These are phyloP conservation scores for Fraxinus angustifolia DNA, from an alignment of 305 asterid species.

Conservation along the genomic window DNA sequence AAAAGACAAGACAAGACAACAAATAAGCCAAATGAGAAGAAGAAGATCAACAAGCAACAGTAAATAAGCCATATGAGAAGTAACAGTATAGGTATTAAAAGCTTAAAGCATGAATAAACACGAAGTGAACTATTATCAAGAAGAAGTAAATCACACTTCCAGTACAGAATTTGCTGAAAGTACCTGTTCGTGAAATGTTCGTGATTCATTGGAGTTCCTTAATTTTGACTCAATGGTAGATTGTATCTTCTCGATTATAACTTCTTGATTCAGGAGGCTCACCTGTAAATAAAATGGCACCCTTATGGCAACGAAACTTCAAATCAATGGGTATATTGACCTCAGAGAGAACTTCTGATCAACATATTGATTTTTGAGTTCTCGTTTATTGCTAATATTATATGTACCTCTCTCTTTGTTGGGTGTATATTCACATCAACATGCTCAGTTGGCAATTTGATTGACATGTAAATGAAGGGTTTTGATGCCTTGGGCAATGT, in stretches of 20 bases:
- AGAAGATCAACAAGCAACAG: not conserved
- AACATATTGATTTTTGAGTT: not conserved
- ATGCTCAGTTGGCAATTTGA: slow-evolving; percentile 83
- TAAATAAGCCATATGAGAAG: not conserved
- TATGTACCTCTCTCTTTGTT: slow-evolving; percentile 89
- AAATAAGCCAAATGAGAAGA: not conserved
- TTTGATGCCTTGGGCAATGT: slow-evolving; percentile 96
- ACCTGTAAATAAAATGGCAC: slow-evolving; percentile 47
- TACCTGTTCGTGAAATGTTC: slow-evolving; percentile 92
- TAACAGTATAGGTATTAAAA: not conserved
- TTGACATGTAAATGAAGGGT: slow-evolving; percentile 87
- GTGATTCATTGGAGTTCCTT: slow-evolving; percentile 80
- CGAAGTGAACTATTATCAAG: slow-evolving; percentile 2
- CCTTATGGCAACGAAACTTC: not conserved
- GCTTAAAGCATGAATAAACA: not conserved
- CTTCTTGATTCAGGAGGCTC: slow-evolving; percentile 91
- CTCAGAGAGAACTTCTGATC: too few relatives aligned
- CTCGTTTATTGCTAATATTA: slow-evolving; percentile 17
- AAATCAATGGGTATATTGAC: too few relatives aligned
- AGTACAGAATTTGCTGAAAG: slow-evolving; percentile 4
- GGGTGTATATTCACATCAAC: slow-evolving; percentile 96
- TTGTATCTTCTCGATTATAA: slow-evolving; percentile 80
- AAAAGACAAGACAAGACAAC: not conserved
- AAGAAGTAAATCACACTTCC: slow-evolving; percentile 6
- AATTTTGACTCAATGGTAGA: slow-evolving; percentile 66